Percentiles rank a stretch among this genome's conserved stretches.
phyloP scores from a whole-genome alignment of 2,329 filamentous ascomycete species.

The Emmonsia crescens region DNA sequence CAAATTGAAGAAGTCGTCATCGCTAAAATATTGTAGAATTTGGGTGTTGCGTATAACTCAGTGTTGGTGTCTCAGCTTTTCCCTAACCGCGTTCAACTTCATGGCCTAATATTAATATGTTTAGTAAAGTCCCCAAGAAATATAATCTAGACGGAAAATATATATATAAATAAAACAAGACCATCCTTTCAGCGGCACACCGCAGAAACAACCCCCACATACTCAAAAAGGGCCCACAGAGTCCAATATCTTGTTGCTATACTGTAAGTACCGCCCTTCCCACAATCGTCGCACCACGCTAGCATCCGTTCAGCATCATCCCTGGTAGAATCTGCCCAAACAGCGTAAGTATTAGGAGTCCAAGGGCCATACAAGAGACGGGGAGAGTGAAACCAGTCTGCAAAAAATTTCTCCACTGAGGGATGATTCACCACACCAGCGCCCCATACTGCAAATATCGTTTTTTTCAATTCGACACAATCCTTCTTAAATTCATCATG shows the following conservation, averaged over 20 bases:
- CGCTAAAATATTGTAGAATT: neutral
- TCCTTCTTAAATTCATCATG: neutral
- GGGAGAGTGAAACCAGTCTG: neutral
- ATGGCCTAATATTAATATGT: no score
- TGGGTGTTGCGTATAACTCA: neutral
- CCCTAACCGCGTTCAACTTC: neutral
- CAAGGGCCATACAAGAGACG: neutral
- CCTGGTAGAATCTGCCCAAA: neutral
- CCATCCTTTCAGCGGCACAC: neutral
- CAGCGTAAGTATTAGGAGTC: neutral
- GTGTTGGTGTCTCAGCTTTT: neutral
- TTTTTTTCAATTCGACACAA: neutral
- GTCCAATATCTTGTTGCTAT: neutral
- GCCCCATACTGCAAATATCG: neutral
- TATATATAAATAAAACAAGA: neutral
- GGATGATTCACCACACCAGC: neutral
- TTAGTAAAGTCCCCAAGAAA: no score
- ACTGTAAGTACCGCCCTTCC: neutral
- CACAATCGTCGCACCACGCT: neutral
- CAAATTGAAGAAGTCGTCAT: neutral
- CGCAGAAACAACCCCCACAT: neutral
- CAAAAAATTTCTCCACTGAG: neutral
- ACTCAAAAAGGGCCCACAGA: neutral
- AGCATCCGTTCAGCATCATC: neutral
- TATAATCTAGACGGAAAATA: neutral